Conservation (phyloP, 176 grass and related monocot genomes). For the Aegilops sharonensis region DNA sequence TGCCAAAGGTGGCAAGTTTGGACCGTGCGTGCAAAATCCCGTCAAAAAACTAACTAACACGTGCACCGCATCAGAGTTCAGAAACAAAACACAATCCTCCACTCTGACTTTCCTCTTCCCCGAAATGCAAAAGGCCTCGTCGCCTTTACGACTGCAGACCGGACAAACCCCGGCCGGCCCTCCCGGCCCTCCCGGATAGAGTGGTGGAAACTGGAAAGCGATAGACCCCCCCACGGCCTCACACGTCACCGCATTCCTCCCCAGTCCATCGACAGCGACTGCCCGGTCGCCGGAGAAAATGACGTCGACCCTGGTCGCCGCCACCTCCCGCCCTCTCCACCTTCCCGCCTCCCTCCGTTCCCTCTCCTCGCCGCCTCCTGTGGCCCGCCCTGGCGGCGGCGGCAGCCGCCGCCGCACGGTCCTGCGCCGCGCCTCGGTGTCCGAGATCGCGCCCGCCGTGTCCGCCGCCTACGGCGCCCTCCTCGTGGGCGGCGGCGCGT, state of each 20-base stretch:
- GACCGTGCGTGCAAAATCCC: not conserved
- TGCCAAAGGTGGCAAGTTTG: not conserved
- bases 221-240: not conserved
- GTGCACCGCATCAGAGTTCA: not conserved
- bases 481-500: constrained; percentile 71
- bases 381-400: not conserved
- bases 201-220: not conserved
- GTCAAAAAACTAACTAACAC: not conserved
- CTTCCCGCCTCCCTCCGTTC: not conserved
- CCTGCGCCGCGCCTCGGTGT: constrained; percentile 49
- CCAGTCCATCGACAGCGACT: constrained; percentile 9
- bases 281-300: constrained; percentile 27
- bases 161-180: not conserved
- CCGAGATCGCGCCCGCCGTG: constrained; percentile 50
- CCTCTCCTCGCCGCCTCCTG: not conserved
- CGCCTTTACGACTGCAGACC: not conserved
- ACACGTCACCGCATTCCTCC: constrained; percentile 5
- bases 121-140: not conserved
- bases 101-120: not conserved
- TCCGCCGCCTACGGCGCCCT: constrained; percentile 59
- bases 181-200: not conserved
- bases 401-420: constrained; percentile 5
- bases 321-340: constrained; percentile 1
- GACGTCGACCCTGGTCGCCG: constrained; percentile 21
- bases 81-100: not conserved